phyloP scores from a whole-genome alignment of 306 rosid genomes.

The Casuarina glauca region DNA sequence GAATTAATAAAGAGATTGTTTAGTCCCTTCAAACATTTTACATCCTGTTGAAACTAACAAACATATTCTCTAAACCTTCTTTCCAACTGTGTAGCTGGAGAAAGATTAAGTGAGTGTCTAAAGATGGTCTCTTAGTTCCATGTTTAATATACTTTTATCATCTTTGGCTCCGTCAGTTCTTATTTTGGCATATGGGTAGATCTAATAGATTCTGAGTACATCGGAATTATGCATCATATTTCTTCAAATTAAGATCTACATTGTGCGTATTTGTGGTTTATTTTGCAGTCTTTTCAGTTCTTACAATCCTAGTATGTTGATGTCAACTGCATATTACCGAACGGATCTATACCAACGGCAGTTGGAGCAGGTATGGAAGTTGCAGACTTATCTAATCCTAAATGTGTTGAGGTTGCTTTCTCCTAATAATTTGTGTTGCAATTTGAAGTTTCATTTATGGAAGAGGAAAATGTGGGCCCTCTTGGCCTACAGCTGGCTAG shows the following conservation, averaged over 20 bases:
- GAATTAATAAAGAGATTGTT: neutral
- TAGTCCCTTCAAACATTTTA: neutral
- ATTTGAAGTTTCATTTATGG: neutral
- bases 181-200: neutral
- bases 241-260: constrained; percentile 18
- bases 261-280: constrained; percentile 20
- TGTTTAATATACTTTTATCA: neutral
- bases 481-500: neutral
- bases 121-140: neutral
- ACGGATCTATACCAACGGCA: constrained; percentile 75
- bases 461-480: neutral
- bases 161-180: neutral
- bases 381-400: constrained; percentile 6
- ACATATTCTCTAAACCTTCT: neutral
- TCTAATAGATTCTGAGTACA: neutral
- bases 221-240: constrained; percentile 14
- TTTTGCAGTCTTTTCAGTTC: constrained; percentile 82
- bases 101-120: neutral
- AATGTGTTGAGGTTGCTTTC: neutral
- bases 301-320: constrained; percentile 75
- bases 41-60: neutral
- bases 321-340: constrained; percentile 87
- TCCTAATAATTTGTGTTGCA: constrained; percentile 10
- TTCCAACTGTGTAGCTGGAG: neutral
- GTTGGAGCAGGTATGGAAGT: constrained; percentile 69